Evolutionary conservation across 2,329 filamentous ascomycete species (phyloP), one percentile per base, ranked within the genome.

Genomic region (Colletotrichum salicis): DNA sequence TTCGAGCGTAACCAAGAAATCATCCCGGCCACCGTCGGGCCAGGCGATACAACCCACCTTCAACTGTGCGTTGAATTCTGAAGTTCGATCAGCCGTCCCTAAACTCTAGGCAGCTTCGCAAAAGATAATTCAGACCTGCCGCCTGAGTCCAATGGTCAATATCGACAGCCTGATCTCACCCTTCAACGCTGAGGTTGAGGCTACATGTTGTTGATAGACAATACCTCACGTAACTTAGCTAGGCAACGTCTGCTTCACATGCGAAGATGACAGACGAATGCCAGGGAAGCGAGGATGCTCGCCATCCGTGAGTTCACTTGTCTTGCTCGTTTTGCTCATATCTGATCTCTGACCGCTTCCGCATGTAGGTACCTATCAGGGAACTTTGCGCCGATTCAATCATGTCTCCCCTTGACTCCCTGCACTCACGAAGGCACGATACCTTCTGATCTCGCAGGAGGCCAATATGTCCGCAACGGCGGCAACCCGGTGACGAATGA

Each of bases 391-490:
- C 91, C 92, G 0, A 87, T 93, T 1, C 85, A 88, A 5, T 84
- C 84, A 62, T 88, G 86, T 51, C 82, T 86, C 24, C 80, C 85
- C 11, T 83, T 92, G 19, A 91, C 87, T 33, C 84, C 86, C 62
- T 93, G 91, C 73, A 75, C 82, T 1, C 88, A 87, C 76, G 83
- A 84, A 2, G 92, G 92, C 7, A 77, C 73, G 0, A 90, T 94
- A 61, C 92, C 92, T 1, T 73, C 81, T n/a, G 91, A 93, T 72
- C 84, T 94, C 52, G 85, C 86, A 10, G 92, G 91, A 1, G 92
- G 92, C 13, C 88, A 94, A 79, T 94, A 94, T 76, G 88, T 94
- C 33, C 88, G 92, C 19, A 94, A 94, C 77, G 92, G 92, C 52
- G 90, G 89, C 33, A 94, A 93, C 76, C 91, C 92, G 6, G 83